These are phyloP conservation scores for Colletotrichum sublineola DNA, from an alignment of 2,329 filamentous ascomycete species.

Conservation along the genomic window DNA sequence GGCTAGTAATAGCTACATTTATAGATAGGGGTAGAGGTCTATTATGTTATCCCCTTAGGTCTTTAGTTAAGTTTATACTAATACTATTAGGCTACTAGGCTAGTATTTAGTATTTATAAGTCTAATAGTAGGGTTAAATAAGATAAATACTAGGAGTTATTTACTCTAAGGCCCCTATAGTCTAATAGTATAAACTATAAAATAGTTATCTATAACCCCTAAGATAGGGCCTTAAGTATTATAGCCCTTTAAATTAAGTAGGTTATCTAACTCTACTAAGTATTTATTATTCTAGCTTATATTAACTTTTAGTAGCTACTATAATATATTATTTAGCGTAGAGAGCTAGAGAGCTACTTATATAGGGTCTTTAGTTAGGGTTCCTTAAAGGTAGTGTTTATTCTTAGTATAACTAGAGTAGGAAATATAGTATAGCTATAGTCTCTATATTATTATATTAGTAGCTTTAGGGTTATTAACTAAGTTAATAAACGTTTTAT, in stretches of 20 bases:
- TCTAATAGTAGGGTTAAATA: constrained; percentile 57
- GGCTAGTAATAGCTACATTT: constrained; percentile 24
- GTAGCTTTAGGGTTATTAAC: no score
- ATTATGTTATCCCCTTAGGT: background rate
- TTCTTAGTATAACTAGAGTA: no score
- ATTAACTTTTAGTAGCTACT: constrained; percentile 46
- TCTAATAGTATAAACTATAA: constrained; percentile 59
- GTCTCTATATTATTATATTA: no score
- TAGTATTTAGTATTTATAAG: constrained; percentile 48
- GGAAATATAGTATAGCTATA: no score
- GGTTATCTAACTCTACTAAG: no score
- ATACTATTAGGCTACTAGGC: constrained; percentile 40
- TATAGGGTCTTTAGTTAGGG: background rate
- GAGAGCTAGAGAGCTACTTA: background rate
- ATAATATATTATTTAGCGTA: constrained; percentile 15
- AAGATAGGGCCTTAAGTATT: constrained; percentile 52
- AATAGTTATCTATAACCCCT: constrained; percentile 61
- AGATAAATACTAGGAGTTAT: constrained; percentile 57
- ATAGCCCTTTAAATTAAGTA: constrained; percentile 46
- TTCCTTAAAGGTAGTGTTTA: no score
- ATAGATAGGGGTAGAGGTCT: background rate
- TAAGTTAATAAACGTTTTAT: no score
- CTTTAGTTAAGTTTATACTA: background rate
- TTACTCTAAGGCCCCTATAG: constrained; percentile 42
- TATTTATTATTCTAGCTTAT: background rate